Conservation (phyloP, 2,329 filamentous ascomycete genomes). For the Colletotrichum eremochloae region DNA sequence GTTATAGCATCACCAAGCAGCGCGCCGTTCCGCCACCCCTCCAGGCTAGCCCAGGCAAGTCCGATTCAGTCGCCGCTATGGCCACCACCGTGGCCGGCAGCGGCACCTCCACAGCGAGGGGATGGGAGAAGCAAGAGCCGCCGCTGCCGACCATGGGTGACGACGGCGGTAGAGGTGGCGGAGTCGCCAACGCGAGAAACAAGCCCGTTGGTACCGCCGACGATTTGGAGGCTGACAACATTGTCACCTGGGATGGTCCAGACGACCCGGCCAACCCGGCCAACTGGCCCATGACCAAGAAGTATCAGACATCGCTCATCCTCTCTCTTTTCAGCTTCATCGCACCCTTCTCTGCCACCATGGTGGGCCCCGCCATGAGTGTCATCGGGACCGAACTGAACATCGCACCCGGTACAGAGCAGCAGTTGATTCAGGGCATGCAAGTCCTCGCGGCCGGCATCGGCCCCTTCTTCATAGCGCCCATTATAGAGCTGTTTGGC, state of each 20-base stretch:
- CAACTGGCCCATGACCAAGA: neutral
- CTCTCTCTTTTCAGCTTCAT: neutral
- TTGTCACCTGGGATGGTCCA: neutral
- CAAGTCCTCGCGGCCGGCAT: neutral
- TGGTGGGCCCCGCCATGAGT: neutral
- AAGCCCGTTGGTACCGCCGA: no score
- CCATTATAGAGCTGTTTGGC: neutral
- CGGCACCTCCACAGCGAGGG: neutral
- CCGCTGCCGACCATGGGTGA: neutral
- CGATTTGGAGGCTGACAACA: neutral
- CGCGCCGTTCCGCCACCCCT: neutral
- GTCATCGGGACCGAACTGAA: neutral
- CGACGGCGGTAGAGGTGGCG: neutral
- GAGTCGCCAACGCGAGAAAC: neutral
- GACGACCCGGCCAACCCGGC: neutral
- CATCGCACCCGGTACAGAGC: neutral
- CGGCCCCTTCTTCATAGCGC: neutral
- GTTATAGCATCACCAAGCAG: neutral
- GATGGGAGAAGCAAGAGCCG: neutral
- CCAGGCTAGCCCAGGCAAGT: neutral
- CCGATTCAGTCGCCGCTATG: neutral
- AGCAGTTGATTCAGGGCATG: neutral
- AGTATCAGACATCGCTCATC: neutral
- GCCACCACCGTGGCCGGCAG: neutral
- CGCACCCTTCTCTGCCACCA: neutral